phyloP scores from a whole-genome alignment of 352 stramenopile genomes.

The Globisporangium uncinulatum region DNA sequence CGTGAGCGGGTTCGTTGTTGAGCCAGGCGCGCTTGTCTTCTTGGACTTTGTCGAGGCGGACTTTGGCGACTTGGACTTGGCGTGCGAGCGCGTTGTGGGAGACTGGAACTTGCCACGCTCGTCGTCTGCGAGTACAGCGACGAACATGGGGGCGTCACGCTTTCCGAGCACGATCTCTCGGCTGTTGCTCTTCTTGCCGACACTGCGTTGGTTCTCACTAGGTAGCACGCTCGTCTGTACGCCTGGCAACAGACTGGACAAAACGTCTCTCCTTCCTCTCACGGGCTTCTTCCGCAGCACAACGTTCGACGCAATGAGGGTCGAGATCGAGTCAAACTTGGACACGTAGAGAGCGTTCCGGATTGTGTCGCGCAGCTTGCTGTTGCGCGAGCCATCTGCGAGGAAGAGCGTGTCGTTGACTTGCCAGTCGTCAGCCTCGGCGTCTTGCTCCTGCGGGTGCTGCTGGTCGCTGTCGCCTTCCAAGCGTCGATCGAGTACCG shows the following conservation, averaged over 20 bases:
- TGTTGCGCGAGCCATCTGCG: slow-evolving; percentile 82
- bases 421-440: slow-evolving; percentile 49
- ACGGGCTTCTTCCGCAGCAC: slow-evolving; percentile 48
- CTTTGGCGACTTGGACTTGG: slow-evolving; percentile 5
- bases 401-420: slow-evolving; percentile 80
- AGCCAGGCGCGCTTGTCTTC: slow-evolving; percentile 6
- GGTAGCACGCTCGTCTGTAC: neutral
- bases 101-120: slow-evolving; percentile 9
- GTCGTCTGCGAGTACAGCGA: slow-evolving; percentile 39
- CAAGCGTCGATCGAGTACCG: slow-evolving; percentile 9
- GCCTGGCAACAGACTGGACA: slow-evolving; percentile 1
- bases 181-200: slow-evolving; percentile 13
- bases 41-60: slow-evolving; percentile 16
- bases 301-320: slow-evolving; percentile 75
- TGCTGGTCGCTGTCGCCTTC: slow-evolving; percentile 11
- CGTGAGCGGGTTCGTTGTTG: slow-evolving; percentile 13
- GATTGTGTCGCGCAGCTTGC: slow-evolving; percentile 81
- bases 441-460: neutral
- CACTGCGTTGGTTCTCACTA: slow-evolving; percentile 1
- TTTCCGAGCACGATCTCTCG: slow-evolving; percentile 65
- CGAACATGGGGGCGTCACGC: slow-evolving; percentile 48
- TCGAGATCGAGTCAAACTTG: slow-evolving; percentile 89
- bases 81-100: neutral
- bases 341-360: slow-evolving; percentile 70
- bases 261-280: slow-evolving; percentile 4